Base-by-base conservation (phyloP, 495 filamentous ascomycete genomes). In the Podospora pseudoanserina region DNA sequence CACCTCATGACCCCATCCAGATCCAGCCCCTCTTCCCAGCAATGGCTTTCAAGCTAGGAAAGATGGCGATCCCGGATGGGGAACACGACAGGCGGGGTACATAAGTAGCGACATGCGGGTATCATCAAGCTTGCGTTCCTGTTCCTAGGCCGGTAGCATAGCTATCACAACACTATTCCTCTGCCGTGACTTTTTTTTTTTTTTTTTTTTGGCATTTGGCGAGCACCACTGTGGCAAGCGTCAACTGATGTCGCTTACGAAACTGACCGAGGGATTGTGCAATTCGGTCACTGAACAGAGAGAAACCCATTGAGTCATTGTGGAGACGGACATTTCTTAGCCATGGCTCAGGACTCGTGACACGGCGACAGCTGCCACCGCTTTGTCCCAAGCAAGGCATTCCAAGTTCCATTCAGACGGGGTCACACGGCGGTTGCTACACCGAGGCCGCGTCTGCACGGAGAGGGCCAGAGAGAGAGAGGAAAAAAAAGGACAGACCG, bases 41-140 rank as follows among this genome's bases (percentile, higher is more conserved):
- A 39, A 30, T 65, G 23, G 26, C 19, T 57, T 13, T 18, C 26
- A 18, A 34, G 59, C 28, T 58, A 64, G 62, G 34, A 71, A 67
- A 32, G 60, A 56, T 62, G 59, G 66, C 5, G 65, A 69, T 64
- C 56, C 70, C 66, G 58, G 63, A 67, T 67, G 64, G 66, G 71
- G 72, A 68, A 68, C 71, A 71, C 73, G 60, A 67, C 66, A 75
- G 70, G 72, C 68, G 70, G 73, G 73, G 73, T 74, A 71, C 61
- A 32, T 11, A 19, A 63, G 60, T n/a, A 62, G 27, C 9, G 27
- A 34, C 18, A 27, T 49, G 61, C 61, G 61, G 61, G 28, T 63
- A 63, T 49, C 32, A 44, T 19, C 61, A 63, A 63, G 32, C 61
- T 18, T 28, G 16, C 59, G 30, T 18, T 28, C 20, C 16, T 61